Base-by-base conservation (phyloP, 257 asterid species). In the Forsythia viridissima region DNA sequence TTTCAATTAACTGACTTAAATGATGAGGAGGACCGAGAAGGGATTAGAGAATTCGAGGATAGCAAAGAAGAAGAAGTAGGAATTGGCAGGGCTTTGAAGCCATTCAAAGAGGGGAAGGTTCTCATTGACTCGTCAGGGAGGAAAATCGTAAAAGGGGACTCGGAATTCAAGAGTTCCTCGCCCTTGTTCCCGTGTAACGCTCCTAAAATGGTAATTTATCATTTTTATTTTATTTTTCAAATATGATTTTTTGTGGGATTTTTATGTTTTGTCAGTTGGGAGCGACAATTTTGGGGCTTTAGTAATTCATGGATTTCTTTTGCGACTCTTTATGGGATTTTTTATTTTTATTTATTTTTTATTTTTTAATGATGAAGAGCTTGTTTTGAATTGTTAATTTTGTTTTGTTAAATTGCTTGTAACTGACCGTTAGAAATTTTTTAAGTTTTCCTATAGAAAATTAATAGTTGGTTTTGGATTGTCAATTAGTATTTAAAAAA, bases 111-210 rank as follows among this genome's bases (percentile, higher is more conserved):
- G 71, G 75, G 80, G 36, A 72, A 86, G 75, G 34, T 30, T 30
- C 34, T 30, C 34, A 30, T 30, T 30, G 34, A 30, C 34, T 30
- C 34, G 34, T 30, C 34, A 30, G 34, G 34, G 34, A 84, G 86
- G 85, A 87, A 69, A 44, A 76, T 85, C 68, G 83, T 88, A n/a
- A 80, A 82, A 71, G 96, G 91, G 38, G 70, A 84, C 51, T 82
- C 92, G 71, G 82, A 88, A 71, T 80, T 73, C 52, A 78, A 83
- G 78, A 86, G 89, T 70, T 74, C 83, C 80, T 71, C 89, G 80
- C 91, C 91, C n/a, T 89, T 24, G 24, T 24, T 92, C 74, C 96
- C 84, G 39, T 77, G 42, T 46, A 87, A 89, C 39, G 96, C 93
- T 63, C 92, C 95, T 1, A 88, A 82, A 84, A 75, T 65, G 92